These are phyloP conservation scores for Ephemerocybe angulata DNA, from an alignment of 768 basidiomycete genomes.

Conservation along the genomic window DNA sequence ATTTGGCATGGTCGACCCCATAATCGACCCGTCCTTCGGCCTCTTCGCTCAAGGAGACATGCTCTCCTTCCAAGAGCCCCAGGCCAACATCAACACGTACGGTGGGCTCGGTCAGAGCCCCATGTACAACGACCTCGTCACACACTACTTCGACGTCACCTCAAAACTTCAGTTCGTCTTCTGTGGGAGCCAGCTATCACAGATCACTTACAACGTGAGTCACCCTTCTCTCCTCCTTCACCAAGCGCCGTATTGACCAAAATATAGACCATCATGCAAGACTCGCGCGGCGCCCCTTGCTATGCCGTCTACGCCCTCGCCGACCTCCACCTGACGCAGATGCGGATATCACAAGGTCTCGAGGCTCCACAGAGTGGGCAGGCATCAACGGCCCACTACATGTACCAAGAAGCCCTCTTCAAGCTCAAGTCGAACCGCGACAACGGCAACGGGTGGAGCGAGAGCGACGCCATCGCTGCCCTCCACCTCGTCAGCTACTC, in stretches of 20 bases:
- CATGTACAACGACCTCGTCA: constrained; percentile 54
- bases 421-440: constrained; percentile 56
- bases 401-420: constrained; percentile 65
- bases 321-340: constrained; percentile 61
- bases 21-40: constrained; percentile 10
- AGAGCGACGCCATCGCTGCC: constrained; percentile 74
- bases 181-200: constrained; percentile 56
- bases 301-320: constrained; percentile 76
- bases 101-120: constrained; percentile 33
- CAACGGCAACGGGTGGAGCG: constrained; percentile 50
- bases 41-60: constrained; percentile 16
- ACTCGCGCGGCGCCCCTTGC: constrained; percentile 68
- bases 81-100: constrained; percentile 13
- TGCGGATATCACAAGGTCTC: constrained; percentile 59
- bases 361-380: constrained; percentile 54
- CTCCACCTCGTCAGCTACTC: constrained; percentile 74
- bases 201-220: constrained; percentile 64
- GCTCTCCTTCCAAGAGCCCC: constrained; percentile 5
- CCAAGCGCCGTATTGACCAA: constrained; percentile 1
- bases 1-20: constrained; percentile 13
- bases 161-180: constrained; percentile 65
- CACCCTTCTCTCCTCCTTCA: neutral
- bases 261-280: constrained; percentile 50
- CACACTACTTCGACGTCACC: constrained; percentile 75
- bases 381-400: constrained; percentile 56